Base-by-base conservation (phyloP, 306 rosid genomes). In the Betula pendula region DNA sequence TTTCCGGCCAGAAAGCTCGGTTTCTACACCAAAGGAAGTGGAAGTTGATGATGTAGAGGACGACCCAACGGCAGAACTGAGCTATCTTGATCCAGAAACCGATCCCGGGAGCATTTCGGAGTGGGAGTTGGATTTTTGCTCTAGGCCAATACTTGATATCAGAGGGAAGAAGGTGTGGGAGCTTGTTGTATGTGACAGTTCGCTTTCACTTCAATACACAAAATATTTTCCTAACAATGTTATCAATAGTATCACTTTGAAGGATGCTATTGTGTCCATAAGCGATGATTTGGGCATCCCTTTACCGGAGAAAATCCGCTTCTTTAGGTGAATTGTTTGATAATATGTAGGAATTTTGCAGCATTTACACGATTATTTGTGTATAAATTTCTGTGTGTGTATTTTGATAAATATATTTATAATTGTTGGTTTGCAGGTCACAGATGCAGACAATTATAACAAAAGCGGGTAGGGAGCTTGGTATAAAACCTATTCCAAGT, bases 141-240 rank as follows among this genome's bases (percentile, higher is more conserved):
- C 99, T 3, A 87, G 99, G 29, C 97, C 99, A 56, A 92, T 95
- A 44, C 85, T 92, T 43, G 99, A 95, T 80, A 81, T 81, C 2
- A 85, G 97, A 77, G 99, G 99, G 62, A 95, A 95, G 89, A 95
- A 95, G 89, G 50, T 95, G 16, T 95, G 98, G 99, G 99, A 95
- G 85, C 88, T 95, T 1, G 91, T 92, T 58, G 99, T 80, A 1
- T 95, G 99, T 75, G 97, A 95, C 49, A 87, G 85, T 47, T 86
- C 99, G 6, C 87, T 95, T 43, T 91, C 97, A 2, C 79, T 95
- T 68, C 99, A 95, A 67, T 89, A 77, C 67, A 95, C 97, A 0
- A 95, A 95, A 86, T 95, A 89, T 72, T 95, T 95, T 55, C 98
- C 99, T 0, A 95, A 92, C 72, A 95, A 92, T 69, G 99, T 92